Evolutionary conservation across 1,284 basidiomycete species (phyloP).

Genomic region (Cystobasidium sp.): DNA sequence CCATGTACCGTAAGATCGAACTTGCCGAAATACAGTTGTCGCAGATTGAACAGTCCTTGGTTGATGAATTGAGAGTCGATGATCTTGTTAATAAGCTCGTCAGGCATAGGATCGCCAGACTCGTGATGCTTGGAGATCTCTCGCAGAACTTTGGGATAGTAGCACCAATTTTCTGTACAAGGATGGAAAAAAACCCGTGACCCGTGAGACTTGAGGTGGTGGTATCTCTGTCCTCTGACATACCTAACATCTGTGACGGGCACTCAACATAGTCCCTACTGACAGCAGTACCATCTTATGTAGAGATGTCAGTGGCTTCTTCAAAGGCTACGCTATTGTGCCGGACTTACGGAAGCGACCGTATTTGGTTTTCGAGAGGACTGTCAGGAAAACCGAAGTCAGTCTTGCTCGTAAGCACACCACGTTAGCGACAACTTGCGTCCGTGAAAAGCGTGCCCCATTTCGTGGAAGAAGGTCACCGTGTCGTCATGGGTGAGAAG

Average conservation of each 20-base stretch:
- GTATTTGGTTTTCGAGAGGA: slow-evolving; percentile 73
- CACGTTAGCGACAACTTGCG: slow-evolving; percentile 28
- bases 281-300: slow-evolving; percentile 60
- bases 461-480: slow-evolving; percentile 60
- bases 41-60: slow-evolving; percentile 75
- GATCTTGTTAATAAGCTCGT: slow-evolving; percentile 76
- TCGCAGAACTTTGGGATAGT: slow-evolving; percentile 64
- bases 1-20: slow-evolving; percentile 74
- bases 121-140: slow-evolving; percentile 78
- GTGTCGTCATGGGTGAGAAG: slow-evolving; percentile 62
- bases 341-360: slow-evolving; percentile 64
- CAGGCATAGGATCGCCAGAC: slow-evolving; percentile 70
- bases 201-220: slow-evolving; percentile 73
- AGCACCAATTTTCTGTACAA: slow-evolving; percentile 72
- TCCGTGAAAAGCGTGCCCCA: slow-evolving; percentile 86
- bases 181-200: neutral
- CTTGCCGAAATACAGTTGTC: slow-evolving; percentile 79
- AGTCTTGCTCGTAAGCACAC: neutral
- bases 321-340: slow-evolving; percentile 59
- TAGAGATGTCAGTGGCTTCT: slow-evolving; percentile 53
- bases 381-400: neutral
- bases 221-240: slow-evolving; percentile 58
- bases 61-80: slow-evolving; percentile 80
- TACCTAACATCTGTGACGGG: slow-evolving; percentile 20
- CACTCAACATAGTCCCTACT: slow-evolving; percentile 78